Evolutionary conservation across 2,329 filamentous ascomycete genomes (phyloP).

Genomic region (Exophiala sp.): DNA sequence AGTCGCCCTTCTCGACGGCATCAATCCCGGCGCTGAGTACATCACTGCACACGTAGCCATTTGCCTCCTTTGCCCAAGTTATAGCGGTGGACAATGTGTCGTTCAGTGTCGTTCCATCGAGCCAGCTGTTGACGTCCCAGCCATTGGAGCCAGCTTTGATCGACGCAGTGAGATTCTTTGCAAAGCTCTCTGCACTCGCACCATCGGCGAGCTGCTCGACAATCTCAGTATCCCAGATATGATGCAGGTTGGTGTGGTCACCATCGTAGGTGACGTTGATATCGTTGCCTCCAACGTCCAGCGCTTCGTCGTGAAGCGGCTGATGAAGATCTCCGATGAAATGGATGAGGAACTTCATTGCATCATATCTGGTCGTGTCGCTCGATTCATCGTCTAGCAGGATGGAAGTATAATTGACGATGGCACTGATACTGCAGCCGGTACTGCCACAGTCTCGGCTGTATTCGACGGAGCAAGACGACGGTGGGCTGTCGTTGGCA

Average conservation of each 20-base stretch:
- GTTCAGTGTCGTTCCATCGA: conserved; percentile 9
- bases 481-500: conserved; percentile 18
- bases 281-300: conserved; percentile 63
- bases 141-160: conserved; percentile 39
- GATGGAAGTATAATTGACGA: conserved; percentile 49
- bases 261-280: conserved; percentile 65
- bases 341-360: conserved; percentile 49
- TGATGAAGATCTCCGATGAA: conserved; percentile 71
- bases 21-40: conserved; percentile 61
- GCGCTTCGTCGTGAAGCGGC: conserved; percentile 61
- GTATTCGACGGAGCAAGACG: conserved; percentile 20
- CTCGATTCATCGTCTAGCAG: conserved; percentile 34
- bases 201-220: conserved; percentile 33
- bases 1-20: conserved; percentile 52
- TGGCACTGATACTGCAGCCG: conserved; percentile 52
- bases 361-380: conserved; percentile 31
- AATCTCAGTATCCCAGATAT: conserved; percentile 67
- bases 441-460: conserved; percentile 49
- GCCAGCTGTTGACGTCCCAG: conserved; percentile 12
- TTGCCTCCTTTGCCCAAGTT: conserved; percentile 55
- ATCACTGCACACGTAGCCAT: conserved; percentile 59
- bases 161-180: conserved; percentile 47
- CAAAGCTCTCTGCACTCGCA: conserved; percentile 53
- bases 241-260: conserved; percentile 61
- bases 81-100: conserved; percentile 45